Evolutionary conservation across 2,329 filamentous ascomycete species (phyloP), one percentile per base, ranked within the genome.

Genomic region (Paecilomyces formosus): DNA sequence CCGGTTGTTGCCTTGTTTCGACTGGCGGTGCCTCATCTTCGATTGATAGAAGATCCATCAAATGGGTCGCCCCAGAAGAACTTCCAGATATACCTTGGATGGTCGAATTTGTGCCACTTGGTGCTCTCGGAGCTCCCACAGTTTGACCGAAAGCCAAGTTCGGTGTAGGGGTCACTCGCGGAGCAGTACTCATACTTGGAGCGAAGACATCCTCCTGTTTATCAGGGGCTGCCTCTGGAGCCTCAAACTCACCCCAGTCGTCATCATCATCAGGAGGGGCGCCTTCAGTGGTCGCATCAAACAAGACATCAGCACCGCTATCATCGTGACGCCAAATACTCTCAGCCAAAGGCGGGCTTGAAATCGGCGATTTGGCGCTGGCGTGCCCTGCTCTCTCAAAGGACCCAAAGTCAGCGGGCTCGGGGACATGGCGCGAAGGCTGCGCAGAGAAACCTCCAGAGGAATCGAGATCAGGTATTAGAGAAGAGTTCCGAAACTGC

Each of bases 281-380:
- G 39, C 55, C 55, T 53, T 75, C 73, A 7, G 68, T 61, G 31
- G 70, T 62, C 35, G 82, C 86, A 70, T 90, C 87, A 68, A 90
- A 90, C 2, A 90, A 74, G 3, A 90, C 81, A 62, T 85, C 59
- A 11, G 53, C 55, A 26, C 54, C 59, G 45, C 57, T 33, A n/a
- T 54, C 39, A 30, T 57, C 52, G 1, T 49, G 59, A 50, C 52
- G 59, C 49, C 58, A 57, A 11, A 57, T 28, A 35, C 35, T 49
- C 35, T 54, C 22, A 22, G 8, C 21, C 21, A 52, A 24, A 52
- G 21, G 11, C 9, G 39, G 39, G 39, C n/a, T 45, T 45, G 39
- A 45, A 18, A 45, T 18, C n/a, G n/a, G 39, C 3, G n/a, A 18
- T 21, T 55, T 22, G 18, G 12, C 33, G 28, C 6, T n/a, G 6